Evolutionary conservation across 2,329 filamentous ascomycete species (phyloP), one percentile per base, ranked within the genome.

Genomic region (Lasiodiplodia sp.): DNA sequence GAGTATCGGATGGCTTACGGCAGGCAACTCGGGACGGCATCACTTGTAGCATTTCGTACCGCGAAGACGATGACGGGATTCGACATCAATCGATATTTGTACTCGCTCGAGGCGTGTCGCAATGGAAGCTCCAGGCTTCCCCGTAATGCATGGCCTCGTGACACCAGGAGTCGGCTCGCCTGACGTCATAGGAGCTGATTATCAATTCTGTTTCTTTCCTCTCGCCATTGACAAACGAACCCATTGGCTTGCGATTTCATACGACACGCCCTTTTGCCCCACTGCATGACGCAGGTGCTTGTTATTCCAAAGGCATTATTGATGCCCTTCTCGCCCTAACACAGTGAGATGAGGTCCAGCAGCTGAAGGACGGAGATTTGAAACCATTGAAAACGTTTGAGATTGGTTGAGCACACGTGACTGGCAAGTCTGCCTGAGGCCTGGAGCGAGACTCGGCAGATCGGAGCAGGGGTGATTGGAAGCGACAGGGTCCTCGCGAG

Each of bases 321-420:
- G 31, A 79, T 83, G 76, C 81, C 81, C 58, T 83, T 83, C 69
- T 77, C 77, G 18, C 76, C 78, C 0, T 78, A 80, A 70, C 79
- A 80, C 18, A 81, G 70, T 62, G 74, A 79, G 69, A 72, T 74
- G 66, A 81, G 82, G 73, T 77, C 2, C 75, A 77, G 69, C 69
- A 72, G 58, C 66, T 82, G 68, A 72, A 75, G 56, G 62, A 76
- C 25, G 81, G 73, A 0, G 71, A 70, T 23, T 71, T 81, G 10
- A 71, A 70, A 44, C 77, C 7, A 76, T 83, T 44, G 75, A 78
- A 28, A 79, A 77, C 52, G 73, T 81, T 11, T 82, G 80, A 23
- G 23, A 23, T 23, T 23, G 23, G 23, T 23, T 23, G 23, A 23
- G 23, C 23, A 23, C 23, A 23, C 23, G 23, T 23, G 23, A 23